These are phyloP conservation scores for Papiliotrema nemorosa DNA, from an alignment of 1,284 basidiomycete species.

Conservation along the genomic window DNA sequence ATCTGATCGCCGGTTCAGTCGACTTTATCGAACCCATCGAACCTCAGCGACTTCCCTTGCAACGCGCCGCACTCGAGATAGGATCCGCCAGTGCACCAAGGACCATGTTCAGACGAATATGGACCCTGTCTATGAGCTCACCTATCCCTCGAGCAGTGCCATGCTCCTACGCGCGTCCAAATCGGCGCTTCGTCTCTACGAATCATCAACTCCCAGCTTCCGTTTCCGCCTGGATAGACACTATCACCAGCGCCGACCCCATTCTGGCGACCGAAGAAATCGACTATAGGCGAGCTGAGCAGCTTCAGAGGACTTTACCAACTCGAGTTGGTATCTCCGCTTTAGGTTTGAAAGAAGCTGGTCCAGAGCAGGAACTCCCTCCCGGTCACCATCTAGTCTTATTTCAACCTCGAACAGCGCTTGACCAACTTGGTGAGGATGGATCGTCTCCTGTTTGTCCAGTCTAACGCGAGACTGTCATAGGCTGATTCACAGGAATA, in stretches of 20 bases:
- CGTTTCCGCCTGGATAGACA: slow-evolving; percentile 20
- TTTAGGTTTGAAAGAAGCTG: slow-evolving; percentile 11
- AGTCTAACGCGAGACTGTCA: too few species aligned
- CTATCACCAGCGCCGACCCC: slow-evolving; percentile 15
- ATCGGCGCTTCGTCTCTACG: neutral
- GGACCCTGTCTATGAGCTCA: too few species aligned
- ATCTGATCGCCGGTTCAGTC: too few species aligned
- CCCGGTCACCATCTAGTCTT: slow-evolving; percentile 70
- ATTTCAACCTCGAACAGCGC: slow-evolving; percentile 65
- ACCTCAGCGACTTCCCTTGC: too few species aligned
- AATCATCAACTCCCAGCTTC: neutral
- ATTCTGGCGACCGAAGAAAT: slow-evolving; percentile 15
- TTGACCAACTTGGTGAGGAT: slow-evolving; percentile 60
- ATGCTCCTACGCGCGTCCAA: too few species aligned
- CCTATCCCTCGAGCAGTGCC: too few species aligned
- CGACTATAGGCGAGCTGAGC: slow-evolving; percentile 18
- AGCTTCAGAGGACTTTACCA: slow-evolving; percentile 56
- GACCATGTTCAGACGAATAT: too few species aligned
- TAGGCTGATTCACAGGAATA: slow-evolving; percentile 50
- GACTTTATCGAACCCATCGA: too few species aligned
- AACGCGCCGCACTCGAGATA: too few species aligned
- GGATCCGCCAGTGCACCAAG: too few species aligned
- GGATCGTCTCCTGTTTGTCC: slow-evolving; percentile 60
- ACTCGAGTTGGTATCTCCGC: slow-evolving; percentile 56
- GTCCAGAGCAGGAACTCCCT: slow-evolving; percentile 51